Percentiles rank a stretch among this genome's conserved stretches.
Conservation (phyloP, 495 filamentous ascomycete species). For the Podospora tetraspora region DNA sequence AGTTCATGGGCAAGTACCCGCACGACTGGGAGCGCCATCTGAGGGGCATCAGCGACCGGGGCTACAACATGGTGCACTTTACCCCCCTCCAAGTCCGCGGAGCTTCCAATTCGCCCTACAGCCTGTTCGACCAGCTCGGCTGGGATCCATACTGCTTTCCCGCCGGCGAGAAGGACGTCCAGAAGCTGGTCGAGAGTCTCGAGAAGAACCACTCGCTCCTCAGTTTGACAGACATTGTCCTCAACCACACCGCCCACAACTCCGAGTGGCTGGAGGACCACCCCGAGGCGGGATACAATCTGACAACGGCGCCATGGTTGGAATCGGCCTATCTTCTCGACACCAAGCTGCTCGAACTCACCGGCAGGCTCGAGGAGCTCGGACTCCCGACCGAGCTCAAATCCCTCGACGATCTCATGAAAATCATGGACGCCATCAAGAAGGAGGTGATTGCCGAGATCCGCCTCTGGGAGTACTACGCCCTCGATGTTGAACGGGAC, state of each 20-base stretch:
- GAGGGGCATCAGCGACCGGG: constrained; percentile 74
- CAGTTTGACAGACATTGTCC: constrained; percentile 92
- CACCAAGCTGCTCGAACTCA: constrained; percentile 71
- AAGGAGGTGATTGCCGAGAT: constrained; percentile 68
- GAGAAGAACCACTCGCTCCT: constrained; percentile 79
- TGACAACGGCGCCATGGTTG: constrained; percentile 89
- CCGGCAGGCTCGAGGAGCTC: constrained; percentile 58
- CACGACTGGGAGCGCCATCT: constrained; percentile 84
- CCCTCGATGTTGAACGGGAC: constrained; percentile 70
- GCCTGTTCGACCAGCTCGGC: constrained; percentile 81
- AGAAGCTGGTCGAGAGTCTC: constrained; percentile 70
- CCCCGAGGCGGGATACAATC: constrained; percentile 92
- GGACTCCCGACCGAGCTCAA: constrained; percentile 70
- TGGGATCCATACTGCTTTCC: constrained; percentile 85
- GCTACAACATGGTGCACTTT: constrained; percentile 99
- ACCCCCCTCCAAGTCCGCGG: constrained; percentile 88
- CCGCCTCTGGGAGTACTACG: constrained; percentile 90
- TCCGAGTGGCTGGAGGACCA: constrained; percentile 91
- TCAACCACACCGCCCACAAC: constrained; percentile 97
- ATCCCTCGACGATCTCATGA: constrained; percentile 65
- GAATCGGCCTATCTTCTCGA: constrained; percentile 85
- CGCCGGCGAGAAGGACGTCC: constrained; percentile 78
- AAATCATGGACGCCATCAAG: constrained; percentile 80
- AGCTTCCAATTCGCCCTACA: constrained; percentile 92
- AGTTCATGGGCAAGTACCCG: constrained; percentile 93